Evolutionary conservation across 23 red algal species (phyloP), one percentile per base, ranked within the genome.

Genomic region (Cyanidiococcus yangmingshanensis): DNA sequence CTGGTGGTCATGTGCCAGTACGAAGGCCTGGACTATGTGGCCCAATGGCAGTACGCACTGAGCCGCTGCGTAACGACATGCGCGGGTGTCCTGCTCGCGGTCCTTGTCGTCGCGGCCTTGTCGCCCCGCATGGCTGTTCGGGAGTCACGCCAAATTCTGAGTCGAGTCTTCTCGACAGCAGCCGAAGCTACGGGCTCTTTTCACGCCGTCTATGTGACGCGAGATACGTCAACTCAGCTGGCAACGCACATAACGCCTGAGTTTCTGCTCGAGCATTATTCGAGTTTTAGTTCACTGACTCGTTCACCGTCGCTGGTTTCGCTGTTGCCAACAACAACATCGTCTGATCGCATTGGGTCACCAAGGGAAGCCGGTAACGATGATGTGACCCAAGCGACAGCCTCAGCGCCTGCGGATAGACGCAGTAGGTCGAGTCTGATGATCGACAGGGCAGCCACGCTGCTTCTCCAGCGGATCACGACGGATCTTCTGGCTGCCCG

Each of bases 1-100:
- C 45, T 54, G 45, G 45, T 54, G 45, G 45, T 54, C 12, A 54
- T 54, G 45, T 54, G 45, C 45, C 45, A 54, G 45, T 54, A 54
- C 45, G 12, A 54, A 54, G 45, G 45, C 45, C 12, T 54, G 12
- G 21, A 54, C 21, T 54, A 54, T 21, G 45, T 54, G 12, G 45
- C 45, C 45, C 45, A 54, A 54, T 54, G 45, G 45, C 45, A 54
- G 45, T 54, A 54, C 45, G 45, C 45, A 7, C 21, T 54, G 45
- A 54, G 45, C 21, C 45, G 45, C 45, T 54, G 45, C 45, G 45
- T 54, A 7, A 54, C 21, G 45, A 54, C 45, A 7, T 54, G 45
- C 21, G 45, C 45, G 45, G 45, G 45, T 54, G 45, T 54, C 12
- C 45, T 54, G 45, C 45, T 54, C 45, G 45, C 45, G 12, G 45